phyloP scores from a whole-genome alignment of 768 basidiomycete genomes.

The Hygrophorus pudorinus region DNA sequence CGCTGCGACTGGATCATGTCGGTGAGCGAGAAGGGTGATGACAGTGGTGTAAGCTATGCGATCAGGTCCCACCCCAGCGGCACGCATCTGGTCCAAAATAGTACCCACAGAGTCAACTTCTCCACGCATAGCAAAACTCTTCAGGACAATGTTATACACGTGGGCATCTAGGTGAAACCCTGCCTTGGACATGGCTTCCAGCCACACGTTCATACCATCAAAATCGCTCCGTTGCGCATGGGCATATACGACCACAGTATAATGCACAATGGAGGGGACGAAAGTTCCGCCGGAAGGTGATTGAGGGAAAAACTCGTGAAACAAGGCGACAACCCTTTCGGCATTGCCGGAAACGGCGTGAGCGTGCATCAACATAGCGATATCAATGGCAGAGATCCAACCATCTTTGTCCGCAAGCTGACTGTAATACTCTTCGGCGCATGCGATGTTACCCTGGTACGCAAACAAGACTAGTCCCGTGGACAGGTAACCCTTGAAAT shows the following conservation, averaged over 20 bases:
- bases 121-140: slow-evolving; percentile 41
- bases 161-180: slow-evolving; percentile 44
- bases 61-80: slow-evolving; percentile 35
- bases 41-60: slow-evolving; percentile 53
- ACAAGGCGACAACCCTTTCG: slow-evolving; percentile 34
- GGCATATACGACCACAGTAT: slow-evolving; percentile 46
- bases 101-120: slow-evolving; percentile 41
- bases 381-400: slow-evolving; percentile 19
- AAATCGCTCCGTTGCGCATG: slow-evolving; percentile 37
- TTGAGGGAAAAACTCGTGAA: slow-evolving; percentile 43
- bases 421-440: slow-evolving; percentile 34
- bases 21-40: slow-evolving; percentile 53
- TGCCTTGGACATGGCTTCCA: slow-evolving; percentile 37
- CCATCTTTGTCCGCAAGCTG: slow-evolving; percentile 21
- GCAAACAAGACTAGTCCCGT: slow-evolving; percentile 45
- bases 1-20: slow-evolving; percentile 53
- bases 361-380: slow-evolving; percentile 43
- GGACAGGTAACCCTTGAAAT: slow-evolving; percentile 19
- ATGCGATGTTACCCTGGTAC: slow-evolving; percentile 37
- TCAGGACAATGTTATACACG: slow-evolving; percentile 52
- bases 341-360: slow-evolving; percentile 38
- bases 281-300: background rate
- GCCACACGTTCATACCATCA: slow-evolving; percentile 42
- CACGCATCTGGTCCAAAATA: slow-evolving; percentile 54
- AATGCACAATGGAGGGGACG: slow-evolving; percentile 39